Evolutionary conservation across 768 basidiomycete genomes (phyloP).

Genomic region (Boletus eberwhitei): DNA sequence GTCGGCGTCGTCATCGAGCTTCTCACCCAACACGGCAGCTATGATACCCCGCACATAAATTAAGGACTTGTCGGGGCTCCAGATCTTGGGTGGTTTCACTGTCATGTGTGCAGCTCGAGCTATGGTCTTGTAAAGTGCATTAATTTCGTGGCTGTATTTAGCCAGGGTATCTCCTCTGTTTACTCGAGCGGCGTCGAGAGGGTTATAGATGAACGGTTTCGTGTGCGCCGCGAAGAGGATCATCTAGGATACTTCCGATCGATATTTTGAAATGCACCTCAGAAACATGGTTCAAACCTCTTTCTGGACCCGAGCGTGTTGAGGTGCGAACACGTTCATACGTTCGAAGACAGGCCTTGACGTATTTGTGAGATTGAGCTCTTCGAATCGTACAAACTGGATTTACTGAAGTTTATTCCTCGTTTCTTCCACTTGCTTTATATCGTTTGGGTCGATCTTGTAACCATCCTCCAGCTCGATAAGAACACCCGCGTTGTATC

Average conservation of each 20-base stretch:
- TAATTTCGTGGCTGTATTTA: conserved; percentile 12
- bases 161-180: conserved; percentile 14
- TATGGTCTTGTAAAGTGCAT: conserved; percentile 8
- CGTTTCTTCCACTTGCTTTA: conserved; percentile 8
- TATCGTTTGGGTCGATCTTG: conserved; percentile 10
- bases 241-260: conserved; percentile 8
- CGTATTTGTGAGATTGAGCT: background rate
- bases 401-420: conserved; percentile 16
- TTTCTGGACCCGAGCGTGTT: conserved; percentile 20
- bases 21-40: conserved; percentile 8
- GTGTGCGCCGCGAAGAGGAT: conserved; percentile 7
- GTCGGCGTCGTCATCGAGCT: conserved; percentile 8
- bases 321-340: conserved; percentile 21
- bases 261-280: background rate
- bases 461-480: conserved; percentile 11
- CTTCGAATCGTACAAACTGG: background rate
- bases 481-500: conserved; percentile 16
- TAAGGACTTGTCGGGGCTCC: conserved; percentile 14
- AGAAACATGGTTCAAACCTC: conserved; percentile 8
- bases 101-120: background rate
- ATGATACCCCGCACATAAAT: conserved; percentile 14
- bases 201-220: conserved; percentile 12
- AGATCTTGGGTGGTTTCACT: conserved; percentile 15
- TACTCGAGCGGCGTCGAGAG: background rate
- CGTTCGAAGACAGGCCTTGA: conserved; percentile 15